Evolutionary conservation across 495 filamentous ascomycete species (phyloP).

Genomic region (Lepidopterella palustris): DNA sequence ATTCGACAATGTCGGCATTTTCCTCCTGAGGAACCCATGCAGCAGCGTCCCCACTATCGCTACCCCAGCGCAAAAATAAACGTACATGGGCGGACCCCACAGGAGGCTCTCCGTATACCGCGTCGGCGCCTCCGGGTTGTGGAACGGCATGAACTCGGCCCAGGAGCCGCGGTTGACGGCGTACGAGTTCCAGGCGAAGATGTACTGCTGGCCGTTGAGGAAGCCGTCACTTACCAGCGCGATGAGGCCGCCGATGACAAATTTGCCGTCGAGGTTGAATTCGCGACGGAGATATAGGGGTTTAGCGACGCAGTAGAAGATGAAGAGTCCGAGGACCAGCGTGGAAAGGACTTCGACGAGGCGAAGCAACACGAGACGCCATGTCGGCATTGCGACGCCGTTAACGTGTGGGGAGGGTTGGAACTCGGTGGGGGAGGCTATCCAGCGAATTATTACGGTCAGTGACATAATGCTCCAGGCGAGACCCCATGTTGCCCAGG

Average conservation of each 20-base stretch:
- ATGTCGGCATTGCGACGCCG: not conserved
- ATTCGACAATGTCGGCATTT: not conserved
- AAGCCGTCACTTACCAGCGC: not conserved
- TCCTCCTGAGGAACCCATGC: not conserved
- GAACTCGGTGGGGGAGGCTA: not conserved
- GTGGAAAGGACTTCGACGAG: not conserved
- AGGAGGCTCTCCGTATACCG: not conserved
- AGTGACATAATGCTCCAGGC: not conserved
- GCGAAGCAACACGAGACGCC: not conserved
- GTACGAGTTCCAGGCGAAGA: constrained; percentile 6
- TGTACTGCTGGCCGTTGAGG: constrained; percentile 3
- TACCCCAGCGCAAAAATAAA: not conserved
- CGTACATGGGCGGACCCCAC: constrained; percentile 4
- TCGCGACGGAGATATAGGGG: not conserved
- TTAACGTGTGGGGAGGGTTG: not conserved
- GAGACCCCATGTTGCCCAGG: not conserved
- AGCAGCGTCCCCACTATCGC: not conserved
- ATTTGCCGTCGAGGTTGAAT: constrained; percentile 1
- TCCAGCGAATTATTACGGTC: not conserved
- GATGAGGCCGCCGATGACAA: not conserved
- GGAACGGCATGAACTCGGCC: not conserved
- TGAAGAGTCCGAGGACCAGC: not conserved
- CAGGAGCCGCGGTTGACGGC: not conserved
- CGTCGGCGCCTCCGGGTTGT: not conserved
- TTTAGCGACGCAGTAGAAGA: not conserved